Conservation (phyloP, 306 rosid genomes). For the Corylus heterophylla region DNA sequence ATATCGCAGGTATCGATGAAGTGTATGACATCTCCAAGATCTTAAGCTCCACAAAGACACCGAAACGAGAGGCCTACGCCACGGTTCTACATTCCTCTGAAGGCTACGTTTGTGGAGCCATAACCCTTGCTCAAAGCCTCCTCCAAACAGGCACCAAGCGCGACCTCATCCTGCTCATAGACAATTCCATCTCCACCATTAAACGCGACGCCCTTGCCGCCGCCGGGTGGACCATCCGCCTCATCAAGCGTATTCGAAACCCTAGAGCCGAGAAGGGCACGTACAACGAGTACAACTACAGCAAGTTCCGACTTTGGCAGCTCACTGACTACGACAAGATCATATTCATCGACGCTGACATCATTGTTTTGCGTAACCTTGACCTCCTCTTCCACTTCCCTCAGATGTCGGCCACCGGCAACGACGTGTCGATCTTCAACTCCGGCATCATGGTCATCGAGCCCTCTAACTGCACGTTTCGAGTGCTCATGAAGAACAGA, state of each 20-base stretch:
- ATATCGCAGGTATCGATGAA: conserved; percentile 57
- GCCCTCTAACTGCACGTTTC: conserved; percentile 86
- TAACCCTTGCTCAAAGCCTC: conserved; percentile 77
- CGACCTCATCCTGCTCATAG: conserved; percentile 76
- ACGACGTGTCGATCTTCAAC: conserved; percentile 80
- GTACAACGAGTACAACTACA: conserved; percentile 94
- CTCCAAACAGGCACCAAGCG: conserved; percentile 70
- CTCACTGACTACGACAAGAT: conserved; percentile 71
- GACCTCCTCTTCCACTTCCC: conserved; percentile 90
- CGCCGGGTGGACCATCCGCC: conserved; percentile 75
- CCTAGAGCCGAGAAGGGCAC: conserved; percentile 61
- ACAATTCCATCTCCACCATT: conserved; percentile 54
- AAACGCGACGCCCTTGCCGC: conserved; percentile 55
- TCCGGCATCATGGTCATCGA: conserved; percentile 93
- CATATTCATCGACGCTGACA: conserved; percentile 85
- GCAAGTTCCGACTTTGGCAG: conserved; percentile 94
- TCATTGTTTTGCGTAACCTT: conserved; percentile 71
- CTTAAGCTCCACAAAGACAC: conserved; percentile 32
- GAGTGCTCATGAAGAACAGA: conserved; percentile 47
- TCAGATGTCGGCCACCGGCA: conserved; percentile 81
- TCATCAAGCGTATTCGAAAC: conserved; percentile 75
- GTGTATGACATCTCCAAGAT: conserved; percentile 67
- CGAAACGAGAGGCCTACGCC: conserved; percentile 82
- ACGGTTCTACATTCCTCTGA: conserved; percentile 79
- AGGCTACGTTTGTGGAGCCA: conserved; percentile 87